Percentiles rank a stretch among this genome's conserved stretches.
Conservation (phyloP, 352 stramenopile species). For the Phytopythium boreale region DNA sequence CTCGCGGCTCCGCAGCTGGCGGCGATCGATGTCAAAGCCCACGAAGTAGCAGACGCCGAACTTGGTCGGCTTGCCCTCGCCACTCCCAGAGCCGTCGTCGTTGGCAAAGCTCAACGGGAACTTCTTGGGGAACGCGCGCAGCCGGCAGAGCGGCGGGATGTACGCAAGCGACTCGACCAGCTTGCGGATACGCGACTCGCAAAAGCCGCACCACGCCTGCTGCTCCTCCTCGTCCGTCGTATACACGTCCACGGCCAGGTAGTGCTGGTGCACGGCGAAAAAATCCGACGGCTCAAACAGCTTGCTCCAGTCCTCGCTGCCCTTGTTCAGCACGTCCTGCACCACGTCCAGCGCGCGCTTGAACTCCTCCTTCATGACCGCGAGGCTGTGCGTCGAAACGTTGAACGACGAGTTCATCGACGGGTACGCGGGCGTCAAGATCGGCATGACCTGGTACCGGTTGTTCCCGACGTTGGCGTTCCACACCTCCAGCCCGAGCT, state of each 20-base stretch:
- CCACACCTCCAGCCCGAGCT: slow-evolving; percentile 86
- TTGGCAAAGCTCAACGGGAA: slow-evolving; percentile 70
- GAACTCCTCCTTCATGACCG: slow-evolving; percentile 94
- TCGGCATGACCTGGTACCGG: slow-evolving; percentile 96
- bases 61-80: slow-evolving; percentile 43
- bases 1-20: slow-evolving; percentile 71
- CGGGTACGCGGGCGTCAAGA: slow-evolving; percentile 98
- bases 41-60: slow-evolving; percentile 85
- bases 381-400: slow-evolving; percentile 93
- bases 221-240: slow-evolving; percentile 88
- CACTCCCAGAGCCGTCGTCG: slow-evolving; percentile 5
- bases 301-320: slow-evolving; percentile 69
- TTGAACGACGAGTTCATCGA: slow-evolving; percentile 99
- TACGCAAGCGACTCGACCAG: slow-evolving; percentile 87
- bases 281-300: slow-evolving; percentile 86
- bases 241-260: slow-evolving; percentile 91
- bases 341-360: slow-evolving; percentile 75
- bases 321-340: slow-evolving; percentile 82
- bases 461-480: slow-evolving; percentile 87
- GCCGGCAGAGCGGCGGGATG: slow-evolving; percentile 69
- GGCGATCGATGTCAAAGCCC: slow-evolving; percentile 80
- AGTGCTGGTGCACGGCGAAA: slow-evolving; percentile 88
- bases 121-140: slow-evolving; percentile 87
- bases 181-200: slow-evolving; percentile 91
- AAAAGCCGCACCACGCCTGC: slow-evolving; percentile 92